phyloP scores from a whole-genome alignment of 2,329 filamentous ascomycete genomes.

The Monilinia vaccinii-corymbosi region DNA sequence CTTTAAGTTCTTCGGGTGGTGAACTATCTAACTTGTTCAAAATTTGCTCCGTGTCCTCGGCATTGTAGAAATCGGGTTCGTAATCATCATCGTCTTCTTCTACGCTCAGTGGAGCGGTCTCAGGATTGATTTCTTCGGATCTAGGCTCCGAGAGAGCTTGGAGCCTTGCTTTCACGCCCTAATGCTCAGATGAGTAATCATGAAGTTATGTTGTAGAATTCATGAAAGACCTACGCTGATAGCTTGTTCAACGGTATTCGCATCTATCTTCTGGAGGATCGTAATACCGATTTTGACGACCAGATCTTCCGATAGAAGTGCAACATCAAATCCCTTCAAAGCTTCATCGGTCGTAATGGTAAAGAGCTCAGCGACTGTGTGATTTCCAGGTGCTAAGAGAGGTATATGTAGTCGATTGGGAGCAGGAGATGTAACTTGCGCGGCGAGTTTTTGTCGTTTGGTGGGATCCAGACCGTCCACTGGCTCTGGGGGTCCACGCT shows the following conservation, averaged over 20 bases:
- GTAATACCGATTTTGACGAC: constrained; percentile 75
- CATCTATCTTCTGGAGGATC: constrained; percentile 64
- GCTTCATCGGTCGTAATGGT: constrained; percentile 71
- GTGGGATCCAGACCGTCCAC: constrained; percentile 62
- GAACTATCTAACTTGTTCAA: constrained; percentile 67
- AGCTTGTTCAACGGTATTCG: constrained; percentile 59
- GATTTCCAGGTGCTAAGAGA: constrained; percentile 63
- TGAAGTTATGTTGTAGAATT: constrained; percentile 5
- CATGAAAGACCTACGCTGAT: constrained; percentile 49
- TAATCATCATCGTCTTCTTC: constrained; percentile 86
- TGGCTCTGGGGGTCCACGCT: constrained; percentile 64
- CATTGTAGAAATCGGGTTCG: constrained; percentile 69
- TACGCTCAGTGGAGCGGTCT: constrained; percentile 53
- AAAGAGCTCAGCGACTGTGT: constrained; percentile 76
- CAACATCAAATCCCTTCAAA: constrained; percentile 73
- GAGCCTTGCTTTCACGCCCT: constrained; percentile 44
- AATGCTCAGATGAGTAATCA: constrained; percentile 1
- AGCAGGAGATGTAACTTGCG: constrained; percentile 32
- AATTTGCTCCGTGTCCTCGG: constrained; percentile 70
- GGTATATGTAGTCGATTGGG: constrained; percentile 37
- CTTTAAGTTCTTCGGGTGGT: constrained; percentile 45
- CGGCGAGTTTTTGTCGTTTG: constrained; percentile 71
- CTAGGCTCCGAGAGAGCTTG: constrained; percentile 27
- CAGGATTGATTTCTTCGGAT: constrained; percentile 39
- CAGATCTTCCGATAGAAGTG: constrained; percentile 64